Conservation (phyloP, 495 filamentous ascomycete genomes). For the Lasiosphaeris hirsuta region DNA sequence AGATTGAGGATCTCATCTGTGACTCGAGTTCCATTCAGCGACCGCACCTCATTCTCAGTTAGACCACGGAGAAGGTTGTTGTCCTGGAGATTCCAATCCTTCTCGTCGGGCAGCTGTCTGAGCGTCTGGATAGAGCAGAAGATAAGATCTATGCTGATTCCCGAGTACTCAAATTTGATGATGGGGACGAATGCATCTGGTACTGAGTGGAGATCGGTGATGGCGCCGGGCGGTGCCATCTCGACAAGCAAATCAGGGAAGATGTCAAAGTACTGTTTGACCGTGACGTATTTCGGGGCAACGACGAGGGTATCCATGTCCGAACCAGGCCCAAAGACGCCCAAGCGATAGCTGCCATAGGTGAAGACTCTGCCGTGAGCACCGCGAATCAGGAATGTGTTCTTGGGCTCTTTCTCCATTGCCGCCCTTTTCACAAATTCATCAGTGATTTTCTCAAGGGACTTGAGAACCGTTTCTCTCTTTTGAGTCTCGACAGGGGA, state of each 20-base stretch:
- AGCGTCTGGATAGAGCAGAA: conserved; percentile 73
- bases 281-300: conserved; percentile 78
- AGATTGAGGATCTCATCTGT: conserved; percentile 85
- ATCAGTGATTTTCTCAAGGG: conserved; percentile 72
- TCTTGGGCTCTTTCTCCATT: conserved; percentile 65
- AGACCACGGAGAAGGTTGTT: conserved; percentile 81
- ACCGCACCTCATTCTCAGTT: conserved; percentile 80
- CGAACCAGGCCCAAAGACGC: conserved; percentile 91
- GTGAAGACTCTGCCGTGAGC: conserved; percentile 90
- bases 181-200: conserved; percentile 90
- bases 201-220: conserved; percentile 81
- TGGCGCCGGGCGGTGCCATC: conserved; percentile 69
- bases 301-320: conserved; percentile 97
- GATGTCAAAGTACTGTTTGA: conserved; percentile 85
- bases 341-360: conserved; percentile 89
- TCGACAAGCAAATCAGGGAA: conserved; percentile 74
- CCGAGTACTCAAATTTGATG: conserved; percentile 87
- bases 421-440: conserved; percentile 83
- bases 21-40: conserved; percentile 88
- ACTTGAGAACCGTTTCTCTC: conserved; percentile 54
- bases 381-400: conserved; percentile 69
- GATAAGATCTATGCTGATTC: conserved; percentile 92
- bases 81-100: conserved; percentile 65
- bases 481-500: conserved; percentile 71
- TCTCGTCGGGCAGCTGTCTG: conserved; percentile 65